Evolutionary conservation across 2,329 filamentous ascomycete species (phyloP).

Genomic region (Daldinia eschscholtzii): DNA sequence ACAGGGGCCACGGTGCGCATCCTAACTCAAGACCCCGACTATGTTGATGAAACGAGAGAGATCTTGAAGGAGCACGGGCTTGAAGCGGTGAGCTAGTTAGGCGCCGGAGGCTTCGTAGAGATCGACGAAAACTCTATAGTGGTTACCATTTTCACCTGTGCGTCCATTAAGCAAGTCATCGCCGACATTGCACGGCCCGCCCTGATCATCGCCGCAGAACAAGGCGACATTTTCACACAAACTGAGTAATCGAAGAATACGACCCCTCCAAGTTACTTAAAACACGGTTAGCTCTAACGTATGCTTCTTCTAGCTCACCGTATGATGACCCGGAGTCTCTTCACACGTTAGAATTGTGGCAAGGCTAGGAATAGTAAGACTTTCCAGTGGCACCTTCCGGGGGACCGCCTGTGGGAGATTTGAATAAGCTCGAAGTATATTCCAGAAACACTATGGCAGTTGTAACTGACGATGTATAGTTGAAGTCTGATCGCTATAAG

Average conservation of each 20-base stretch:
- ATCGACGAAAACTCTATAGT: constrained; percentile 55
- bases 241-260: not conserved
- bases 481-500: too few species aligned
- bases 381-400: not conserved
- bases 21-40: not conserved
- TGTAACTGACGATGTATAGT: not conserved
- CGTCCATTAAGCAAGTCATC: constrained; percentile 55
- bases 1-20: not conserved
- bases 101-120: not conserved
- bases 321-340: not conserved
- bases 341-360: constrained; percentile 8
- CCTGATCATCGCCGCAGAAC: constrained; percentile 17
- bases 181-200: constrained; percentile 53
- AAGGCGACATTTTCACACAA: not conserved
- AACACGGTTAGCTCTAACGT: not conserved
- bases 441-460: not conserved
- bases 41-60: not conserved
- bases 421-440: not conserved
- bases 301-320: not conserved
- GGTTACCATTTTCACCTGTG: constrained; percentile 52
- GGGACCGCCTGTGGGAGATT: too few species aligned
- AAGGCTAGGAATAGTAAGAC: not conserved
- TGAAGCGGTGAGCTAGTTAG: not conserved
- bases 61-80: not conserved
- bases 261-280: not conserved